Evolutionary conservation across 352 stramenopile genomes (phyloP).

Genomic region (Phytophthora nicotianae): DNA sequence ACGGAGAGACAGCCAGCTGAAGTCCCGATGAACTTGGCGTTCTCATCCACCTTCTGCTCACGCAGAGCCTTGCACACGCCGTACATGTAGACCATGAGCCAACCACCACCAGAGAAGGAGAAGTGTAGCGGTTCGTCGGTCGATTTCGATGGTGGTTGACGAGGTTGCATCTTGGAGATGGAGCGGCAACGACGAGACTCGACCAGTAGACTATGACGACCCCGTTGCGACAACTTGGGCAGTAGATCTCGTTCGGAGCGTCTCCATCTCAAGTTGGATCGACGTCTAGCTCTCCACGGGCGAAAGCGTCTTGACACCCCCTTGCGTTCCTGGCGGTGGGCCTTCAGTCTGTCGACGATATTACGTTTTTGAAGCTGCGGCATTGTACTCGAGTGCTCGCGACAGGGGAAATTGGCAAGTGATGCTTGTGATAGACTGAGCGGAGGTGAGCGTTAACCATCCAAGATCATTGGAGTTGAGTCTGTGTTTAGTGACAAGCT

Average conservation of each 20-base stretch:
- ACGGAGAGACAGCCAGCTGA: conserved; percentile 50
- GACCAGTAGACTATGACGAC: conserved; percentile 9
- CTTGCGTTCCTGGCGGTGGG: conserved; percentile 12
- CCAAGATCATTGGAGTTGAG: neutral
- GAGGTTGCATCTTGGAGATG: neutral
- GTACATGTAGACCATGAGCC: conserved; percentile 68
- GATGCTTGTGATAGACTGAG: conserved; percentile 9
- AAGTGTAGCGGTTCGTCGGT: conserved; percentile 28
- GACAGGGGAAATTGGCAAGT: conserved; percentile 25
- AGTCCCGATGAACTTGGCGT: conserved; percentile 47
- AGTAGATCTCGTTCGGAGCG: conserved; percentile 7
- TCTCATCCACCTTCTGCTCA: conserved; percentile 42
- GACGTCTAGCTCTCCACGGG: conserved; percentile 6
- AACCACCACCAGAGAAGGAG: conserved; percentile 58
- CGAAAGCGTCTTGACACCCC: conserved; percentile 11
- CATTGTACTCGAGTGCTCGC: conserved; percentile 10
- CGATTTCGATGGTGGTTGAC: conserved; percentile 1
- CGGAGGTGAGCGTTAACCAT: neutral
- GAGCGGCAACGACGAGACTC: conserved; percentile 7
- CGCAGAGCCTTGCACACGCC: conserved; percentile 64
- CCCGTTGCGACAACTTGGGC: conserved; percentile 8
- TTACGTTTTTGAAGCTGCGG: neutral
- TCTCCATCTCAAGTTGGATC: conserved; percentile 13
- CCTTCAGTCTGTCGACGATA: conserved; percentile 19
- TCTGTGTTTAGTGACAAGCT: conserved; percentile 2